These are phyloP conservation scores for Nepenthes alata DNA, from an alignment of 179 eudicot genomes.

Conservation along the genomic window DNA sequence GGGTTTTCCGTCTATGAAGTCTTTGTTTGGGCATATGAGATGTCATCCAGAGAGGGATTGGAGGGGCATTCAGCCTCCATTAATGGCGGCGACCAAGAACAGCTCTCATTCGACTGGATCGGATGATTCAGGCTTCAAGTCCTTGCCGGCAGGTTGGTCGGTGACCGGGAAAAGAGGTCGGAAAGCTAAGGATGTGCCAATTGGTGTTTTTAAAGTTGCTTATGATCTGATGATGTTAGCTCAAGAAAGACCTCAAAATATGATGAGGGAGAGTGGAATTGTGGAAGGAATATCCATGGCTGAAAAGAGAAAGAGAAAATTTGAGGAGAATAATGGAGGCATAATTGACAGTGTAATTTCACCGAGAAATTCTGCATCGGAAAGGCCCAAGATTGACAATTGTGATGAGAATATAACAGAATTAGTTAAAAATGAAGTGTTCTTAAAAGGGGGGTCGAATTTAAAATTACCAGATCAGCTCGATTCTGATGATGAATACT, in stretches of 20 bases:
- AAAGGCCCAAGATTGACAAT: constrained; percentile 1
- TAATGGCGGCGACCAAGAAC: neutral
- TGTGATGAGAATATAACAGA: neutral
- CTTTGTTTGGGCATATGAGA: constrained; percentile 76
- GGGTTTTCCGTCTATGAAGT: constrained; percentile 28
- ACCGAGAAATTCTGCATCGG: no score
- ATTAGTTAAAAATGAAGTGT: neutral
- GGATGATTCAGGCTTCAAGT: neutral
- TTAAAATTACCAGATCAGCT: neutral
- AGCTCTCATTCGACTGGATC: neutral
- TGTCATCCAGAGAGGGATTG: constrained; percentile 50
- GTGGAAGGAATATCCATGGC: neutral
- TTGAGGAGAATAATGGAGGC: neutral
- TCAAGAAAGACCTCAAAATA: constrained; percentile 1
- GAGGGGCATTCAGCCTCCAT: constrained; percentile 45
- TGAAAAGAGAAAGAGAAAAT: neutral
- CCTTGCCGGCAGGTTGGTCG: constrained; percentile 15
- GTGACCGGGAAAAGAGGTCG: constrained; percentile 28
- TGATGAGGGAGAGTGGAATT: no score
- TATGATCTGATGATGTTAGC: constrained; percentile 20
- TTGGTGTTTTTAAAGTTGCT: constrained; percentile 10
- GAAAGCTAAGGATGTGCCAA: neutral
- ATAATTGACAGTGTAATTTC: neutral
- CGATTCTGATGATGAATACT: constrained; percentile 1
- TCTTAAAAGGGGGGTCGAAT: neutral